phyloP scores from a whole-genome alignment of 148 eudicot species.

The Chenopodium suecicum region DNA sequence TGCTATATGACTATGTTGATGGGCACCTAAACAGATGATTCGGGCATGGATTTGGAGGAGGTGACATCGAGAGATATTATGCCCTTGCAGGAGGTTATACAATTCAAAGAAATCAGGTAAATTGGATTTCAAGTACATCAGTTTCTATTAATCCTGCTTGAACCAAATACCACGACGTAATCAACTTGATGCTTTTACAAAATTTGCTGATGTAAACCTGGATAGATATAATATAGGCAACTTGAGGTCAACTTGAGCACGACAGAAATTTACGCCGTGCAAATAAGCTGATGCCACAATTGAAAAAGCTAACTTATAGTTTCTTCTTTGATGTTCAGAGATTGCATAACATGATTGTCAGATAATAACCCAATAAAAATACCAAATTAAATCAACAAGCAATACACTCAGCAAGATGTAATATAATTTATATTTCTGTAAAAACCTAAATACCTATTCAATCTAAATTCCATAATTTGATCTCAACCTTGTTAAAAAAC shows the following conservation, averaged over 20 bases:
- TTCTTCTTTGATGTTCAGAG: no score
- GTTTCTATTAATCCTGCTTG: background rate
- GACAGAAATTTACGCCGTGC: no score
- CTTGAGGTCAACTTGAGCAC: background rate
- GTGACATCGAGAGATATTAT: constrained; percentile 37
- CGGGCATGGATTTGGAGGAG: constrained; percentile 74
- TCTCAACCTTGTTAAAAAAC: no score
- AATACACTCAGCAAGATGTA: background rate
- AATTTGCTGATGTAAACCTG: background rate
- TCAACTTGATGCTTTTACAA: background rate
- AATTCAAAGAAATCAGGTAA: constrained; percentile 25
- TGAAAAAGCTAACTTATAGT: no score
- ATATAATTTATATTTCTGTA: background rate
- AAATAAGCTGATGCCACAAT: no score
- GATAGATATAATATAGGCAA: no score
- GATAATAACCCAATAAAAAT: background rate
- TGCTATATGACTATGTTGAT: constrained; percentile 69
- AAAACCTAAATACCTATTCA: no score
- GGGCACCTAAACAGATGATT: constrained; percentile 39
- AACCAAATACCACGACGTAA: background rate
- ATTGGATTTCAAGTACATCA: constrained; percentile 15
- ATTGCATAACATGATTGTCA: background rate
- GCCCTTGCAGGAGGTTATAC: constrained; percentile 51
- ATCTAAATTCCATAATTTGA: no score
- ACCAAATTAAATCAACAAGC: background rate